phyloP scores from a whole-genome alignment of 2,329 filamentous ascomycete genomes.

The Aspergillus quadricinctus region DNA sequence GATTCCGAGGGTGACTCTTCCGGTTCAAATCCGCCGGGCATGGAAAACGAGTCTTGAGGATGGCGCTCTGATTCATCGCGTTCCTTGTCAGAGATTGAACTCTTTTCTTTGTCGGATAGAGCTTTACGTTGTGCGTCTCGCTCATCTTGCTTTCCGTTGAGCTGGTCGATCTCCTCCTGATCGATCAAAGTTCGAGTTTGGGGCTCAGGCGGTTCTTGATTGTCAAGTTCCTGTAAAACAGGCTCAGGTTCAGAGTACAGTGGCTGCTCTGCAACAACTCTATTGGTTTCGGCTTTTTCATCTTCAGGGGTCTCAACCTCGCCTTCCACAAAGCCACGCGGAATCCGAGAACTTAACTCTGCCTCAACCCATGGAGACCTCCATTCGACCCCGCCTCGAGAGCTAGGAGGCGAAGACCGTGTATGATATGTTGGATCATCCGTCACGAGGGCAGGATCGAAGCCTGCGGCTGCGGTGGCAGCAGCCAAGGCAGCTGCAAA shows the following conservation, averaged over 20 bases:
- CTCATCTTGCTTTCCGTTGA: slow-evolving; percentile 14
- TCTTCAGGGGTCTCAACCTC: slow-evolving; percentile 45
- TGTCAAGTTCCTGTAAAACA: slow-evolving; percentile 1
- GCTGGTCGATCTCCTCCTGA: slow-evolving; percentile 22
- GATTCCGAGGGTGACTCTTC: background rate
- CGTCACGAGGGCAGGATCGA: slow-evolving; percentile 66
- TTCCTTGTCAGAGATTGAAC: background rate
- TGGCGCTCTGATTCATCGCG: background rate
- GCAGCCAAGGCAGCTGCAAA: slow-evolving; percentile 68
- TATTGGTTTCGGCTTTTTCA: slow-evolving; percentile 23
- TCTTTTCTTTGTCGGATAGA: background rate
- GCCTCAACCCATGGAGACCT: slow-evolving; percentile 49
- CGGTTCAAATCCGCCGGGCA: background rate
- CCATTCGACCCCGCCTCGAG: slow-evolving; percentile 53
- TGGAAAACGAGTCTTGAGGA: background rate
- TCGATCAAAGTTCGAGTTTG: slow-evolving; percentile 15
- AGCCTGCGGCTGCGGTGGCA: slow-evolving; percentile 64
- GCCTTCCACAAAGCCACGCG: slow-evolving; percentile 45
- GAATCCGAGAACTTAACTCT: slow-evolving; percentile 39
- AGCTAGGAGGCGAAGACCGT: slow-evolving; percentile 60
- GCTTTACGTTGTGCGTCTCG: background rate
- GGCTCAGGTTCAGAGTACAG: slow-evolving; percentile 20
- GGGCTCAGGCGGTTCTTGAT: slow-evolving; percentile 1
- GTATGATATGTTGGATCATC: slow-evolving; percentile 60
- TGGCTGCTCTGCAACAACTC: slow-evolving; percentile 12